phyloP scores from a whole-genome alignment of 2,329 filamentous ascomycete species.

The Thyridium curvatum region DNA sequence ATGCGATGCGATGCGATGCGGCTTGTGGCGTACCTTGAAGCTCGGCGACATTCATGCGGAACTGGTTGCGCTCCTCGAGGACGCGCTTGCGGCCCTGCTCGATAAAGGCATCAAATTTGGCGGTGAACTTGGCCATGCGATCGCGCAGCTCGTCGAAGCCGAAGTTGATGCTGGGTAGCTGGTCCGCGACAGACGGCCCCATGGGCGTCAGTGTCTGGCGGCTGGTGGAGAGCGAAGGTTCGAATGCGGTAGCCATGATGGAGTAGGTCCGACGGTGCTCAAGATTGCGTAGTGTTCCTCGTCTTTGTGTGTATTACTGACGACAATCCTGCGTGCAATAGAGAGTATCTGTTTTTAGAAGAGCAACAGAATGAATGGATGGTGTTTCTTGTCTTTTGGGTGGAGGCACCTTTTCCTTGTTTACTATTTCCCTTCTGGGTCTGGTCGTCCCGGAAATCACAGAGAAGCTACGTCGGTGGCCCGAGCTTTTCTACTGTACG shows the following conservation, averaged over 20 bases:
- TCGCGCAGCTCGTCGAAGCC: slow-evolving; percentile 93
- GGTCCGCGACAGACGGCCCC: slow-evolving; percentile 61
- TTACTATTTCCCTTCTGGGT: slow-evolving; percentile 1
- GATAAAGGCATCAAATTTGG: slow-evolving; percentile 88
- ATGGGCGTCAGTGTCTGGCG: slow-evolving; percentile 52
- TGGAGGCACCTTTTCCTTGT: too few relatives aligned
- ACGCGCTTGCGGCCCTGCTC: slow-evolving; percentile 85
- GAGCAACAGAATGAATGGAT: too few relatives aligned
- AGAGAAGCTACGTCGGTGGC: not conserved
- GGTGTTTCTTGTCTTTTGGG: not conserved
- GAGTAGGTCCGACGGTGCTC: too few relatives aligned
- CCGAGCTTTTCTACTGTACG: too few relatives aligned
- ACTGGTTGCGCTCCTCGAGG: slow-evolving; percentile 88
- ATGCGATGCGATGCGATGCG: too few relatives aligned
- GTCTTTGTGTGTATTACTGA: not conserved
- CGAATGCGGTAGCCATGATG: slow-evolving; percentile 55
- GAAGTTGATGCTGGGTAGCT: slow-evolving; percentile 86
- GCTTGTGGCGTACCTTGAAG: slow-evolving; percentile 77
- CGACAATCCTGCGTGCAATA: too few relatives aligned
- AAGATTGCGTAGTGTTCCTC: too few relatives aligned
- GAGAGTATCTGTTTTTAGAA: too few relatives aligned
- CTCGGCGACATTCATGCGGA: slow-evolving; percentile 84
- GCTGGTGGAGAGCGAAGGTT: slow-evolving; percentile 62
- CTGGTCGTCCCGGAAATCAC: slow-evolving; percentile 8
- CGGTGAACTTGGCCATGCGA: slow-evolving; percentile 89